Evolutionary conservation across 1,284 basidiomycete species (phyloP).

Genomic region (Leccinum pseudoinsigne): DNA sequence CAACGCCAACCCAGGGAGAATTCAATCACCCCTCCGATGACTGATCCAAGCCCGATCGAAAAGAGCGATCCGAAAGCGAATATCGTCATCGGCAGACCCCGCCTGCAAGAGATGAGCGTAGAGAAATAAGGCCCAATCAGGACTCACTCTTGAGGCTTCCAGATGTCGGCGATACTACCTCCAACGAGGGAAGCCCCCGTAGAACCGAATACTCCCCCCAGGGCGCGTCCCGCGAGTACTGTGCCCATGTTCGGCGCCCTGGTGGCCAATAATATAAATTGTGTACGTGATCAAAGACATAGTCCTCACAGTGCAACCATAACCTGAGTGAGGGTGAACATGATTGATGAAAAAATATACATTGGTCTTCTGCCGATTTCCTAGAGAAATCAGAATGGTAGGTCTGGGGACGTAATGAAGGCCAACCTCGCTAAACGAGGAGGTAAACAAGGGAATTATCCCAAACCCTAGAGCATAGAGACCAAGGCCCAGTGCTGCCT

Average conservation of each 20-base stretch:
- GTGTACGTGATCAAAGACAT: not conserved
- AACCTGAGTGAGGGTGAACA: constrained; percentile 40
- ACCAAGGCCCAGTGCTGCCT: constrained; percentile 39
- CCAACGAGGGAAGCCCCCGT: constrained; percentile 62
- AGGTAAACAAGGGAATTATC: constrained; percentile 44
- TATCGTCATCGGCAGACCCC: constrained; percentile 58
- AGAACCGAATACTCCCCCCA: constrained; percentile 37
- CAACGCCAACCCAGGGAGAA: constrained; percentile 61
- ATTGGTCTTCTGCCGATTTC: constrained; percentile 50
- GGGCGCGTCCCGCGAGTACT: constrained; percentile 24
- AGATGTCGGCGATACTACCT: constrained; percentile 55
- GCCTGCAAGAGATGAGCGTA: constrained; percentile 31
- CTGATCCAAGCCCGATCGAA: constrained; percentile 52
- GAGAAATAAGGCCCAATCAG: not conserved
- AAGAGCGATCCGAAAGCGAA: constrained; percentile 49
- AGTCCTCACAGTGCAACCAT: constrained; percentile 40
- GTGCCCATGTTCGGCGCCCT: constrained; percentile 31
- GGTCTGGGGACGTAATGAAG: not conserved
- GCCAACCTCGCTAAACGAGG: constrained; percentile 45
- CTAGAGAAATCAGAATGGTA: constrained; percentile 8
- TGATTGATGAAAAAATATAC: constrained; percentile 41
- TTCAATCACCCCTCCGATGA: constrained; percentile 58
- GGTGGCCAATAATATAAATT: not conserved
- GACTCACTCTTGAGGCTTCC: constrained; percentile 29
- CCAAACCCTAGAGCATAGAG: constrained; percentile 48